phyloP scores from a whole-genome alignment of 1,284 basidiomycete genomes.

The Tilletia horrida region DNA sequence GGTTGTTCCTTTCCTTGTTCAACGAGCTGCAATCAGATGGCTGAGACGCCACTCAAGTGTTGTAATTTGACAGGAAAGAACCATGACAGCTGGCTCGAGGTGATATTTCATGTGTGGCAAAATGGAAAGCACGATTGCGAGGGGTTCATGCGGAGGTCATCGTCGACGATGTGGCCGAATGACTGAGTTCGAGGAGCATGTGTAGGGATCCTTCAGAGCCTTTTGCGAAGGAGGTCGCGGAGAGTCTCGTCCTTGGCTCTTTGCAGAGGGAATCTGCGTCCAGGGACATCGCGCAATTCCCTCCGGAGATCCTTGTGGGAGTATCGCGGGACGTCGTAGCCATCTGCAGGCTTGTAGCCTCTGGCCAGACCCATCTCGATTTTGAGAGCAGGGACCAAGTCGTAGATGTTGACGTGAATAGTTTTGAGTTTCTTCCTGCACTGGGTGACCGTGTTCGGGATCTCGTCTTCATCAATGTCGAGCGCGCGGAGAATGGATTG shows the following conservation, averaged over 20 bases:
- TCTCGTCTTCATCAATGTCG: neutral
- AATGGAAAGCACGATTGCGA: too few relatives aligned
- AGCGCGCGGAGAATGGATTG: neutral
- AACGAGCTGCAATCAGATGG: too few relatives aligned
- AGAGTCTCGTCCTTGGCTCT: constrained; percentile 1
- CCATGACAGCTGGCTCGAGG: too few relatives aligned
- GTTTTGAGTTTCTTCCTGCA: neutral
- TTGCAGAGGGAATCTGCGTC: neutral
- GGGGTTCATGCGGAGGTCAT: too few relatives aligned
- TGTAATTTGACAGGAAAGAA: too few relatives aligned
- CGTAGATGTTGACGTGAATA: constrained; percentile 6
- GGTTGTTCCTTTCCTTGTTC: neutral
- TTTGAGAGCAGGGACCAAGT: neutral
- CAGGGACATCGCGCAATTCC: neutral
- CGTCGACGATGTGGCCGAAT: too few relatives aligned
- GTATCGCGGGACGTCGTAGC: neutral
- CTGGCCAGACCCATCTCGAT: neutral
- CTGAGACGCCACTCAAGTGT: too few relatives aligned
- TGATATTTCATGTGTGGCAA: too few relatives aligned
- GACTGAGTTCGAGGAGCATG: too few relatives aligned
- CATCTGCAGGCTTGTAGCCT: neutral
- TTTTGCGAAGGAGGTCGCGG: constrained; percentile 5
- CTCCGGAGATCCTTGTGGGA: neutral
- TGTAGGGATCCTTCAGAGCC: neutral
- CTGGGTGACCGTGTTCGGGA: neutral